phyloP scores from a whole-genome alignment of 257 asterid genomes.

The Jaltomata sinuosa region DNA sequence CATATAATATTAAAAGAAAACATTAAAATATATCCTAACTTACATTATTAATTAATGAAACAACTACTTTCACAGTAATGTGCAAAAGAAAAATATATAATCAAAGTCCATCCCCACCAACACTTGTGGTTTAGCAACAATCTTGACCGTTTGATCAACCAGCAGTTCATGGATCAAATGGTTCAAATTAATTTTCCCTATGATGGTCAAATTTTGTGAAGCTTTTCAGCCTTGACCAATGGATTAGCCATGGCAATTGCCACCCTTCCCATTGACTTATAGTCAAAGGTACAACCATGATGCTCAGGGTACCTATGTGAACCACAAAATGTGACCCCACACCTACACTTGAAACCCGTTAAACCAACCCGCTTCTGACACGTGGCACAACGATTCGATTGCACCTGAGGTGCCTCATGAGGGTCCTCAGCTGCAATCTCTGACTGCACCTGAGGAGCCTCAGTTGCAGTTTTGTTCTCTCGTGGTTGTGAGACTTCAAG shows the following conservation, averaged over 20 bases:
- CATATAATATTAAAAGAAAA: not conserved
- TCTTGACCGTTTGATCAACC: not conserved
- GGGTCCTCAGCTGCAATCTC: not conserved
- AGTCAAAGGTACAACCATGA: constrained; percentile 39
- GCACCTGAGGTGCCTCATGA: not conserved
- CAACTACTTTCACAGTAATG: not conserved
- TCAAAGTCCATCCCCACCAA: not conserved
- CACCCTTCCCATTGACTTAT: constrained; percentile 28
- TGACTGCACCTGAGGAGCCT: not conserved
- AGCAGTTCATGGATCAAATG: not conserved
- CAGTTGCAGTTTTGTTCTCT: not conserved
- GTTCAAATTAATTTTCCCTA: not conserved
- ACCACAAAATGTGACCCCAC: constrained; percentile 42
- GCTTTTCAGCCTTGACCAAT: constrained; percentile 30
- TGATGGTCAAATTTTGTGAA: constrained; percentile 26
- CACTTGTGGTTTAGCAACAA: not conserved
- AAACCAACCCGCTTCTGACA: constrained; percentile 37
- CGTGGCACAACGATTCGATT: constrained; percentile 24
- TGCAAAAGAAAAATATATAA: not conserved
- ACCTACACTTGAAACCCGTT: constrained; percentile 39
- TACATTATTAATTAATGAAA: not conserved
- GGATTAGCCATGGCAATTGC: constrained; percentile 42
- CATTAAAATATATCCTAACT: not conserved
- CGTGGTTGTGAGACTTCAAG: not conserved
- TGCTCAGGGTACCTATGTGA: constrained; percentile 41